These are phyloP conservation scores for Hypericum perforatum DNA, from an alignment of 345 rosid genomes.

Conservation along the genomic window DNA sequence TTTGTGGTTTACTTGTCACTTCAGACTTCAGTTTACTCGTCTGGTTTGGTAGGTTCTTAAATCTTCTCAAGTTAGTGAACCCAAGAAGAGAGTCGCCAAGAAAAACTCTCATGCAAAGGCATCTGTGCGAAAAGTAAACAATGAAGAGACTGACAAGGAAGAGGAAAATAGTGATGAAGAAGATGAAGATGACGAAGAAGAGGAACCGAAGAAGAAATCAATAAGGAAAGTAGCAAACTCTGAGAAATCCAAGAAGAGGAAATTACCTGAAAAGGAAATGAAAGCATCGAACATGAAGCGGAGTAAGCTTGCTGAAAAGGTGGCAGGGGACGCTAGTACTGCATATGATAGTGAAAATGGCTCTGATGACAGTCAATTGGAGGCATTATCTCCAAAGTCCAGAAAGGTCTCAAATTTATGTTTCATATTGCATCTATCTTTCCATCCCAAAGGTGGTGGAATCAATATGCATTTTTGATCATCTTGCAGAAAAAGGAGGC, in stretches of 20 bases:
- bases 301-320: constrained; percentile 31
- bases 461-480: constrained; percentile 14
- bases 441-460: constrained; percentile 4
- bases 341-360: constrained; percentile 34
- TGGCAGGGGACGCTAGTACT: constrained; percentile 31
- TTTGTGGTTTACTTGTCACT: background rate
- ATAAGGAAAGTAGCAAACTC: constrained; percentile 29
- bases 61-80: constrained; percentile 36
- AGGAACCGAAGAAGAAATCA: constrained; percentile 39
- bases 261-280: constrained; percentile 35
- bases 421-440: background rate
- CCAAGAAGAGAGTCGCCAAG: constrained; percentile 32
- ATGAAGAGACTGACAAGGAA: constrained; percentile 34
- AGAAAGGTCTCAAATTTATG: constrained; percentile 33
- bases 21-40: background rate
- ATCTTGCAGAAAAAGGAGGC: constrained; percentile 60
- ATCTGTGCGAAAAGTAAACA: constrained; percentile 20
- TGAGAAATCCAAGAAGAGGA: constrained; percentile 46
- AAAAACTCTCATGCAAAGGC: constrained; percentile 28
- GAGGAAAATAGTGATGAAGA: constrained; percentile 27
- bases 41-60: constrained; percentile 30
- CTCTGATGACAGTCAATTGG: constrained; percentile 44
- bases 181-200: constrained; percentile 30
- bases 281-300: constrained; percentile 37
- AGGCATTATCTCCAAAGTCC: constrained; percentile 37